Evolutionary conservation across 139 green algal species (phyloP).

Genomic region (Chlamydomonas applanata): DNA sequence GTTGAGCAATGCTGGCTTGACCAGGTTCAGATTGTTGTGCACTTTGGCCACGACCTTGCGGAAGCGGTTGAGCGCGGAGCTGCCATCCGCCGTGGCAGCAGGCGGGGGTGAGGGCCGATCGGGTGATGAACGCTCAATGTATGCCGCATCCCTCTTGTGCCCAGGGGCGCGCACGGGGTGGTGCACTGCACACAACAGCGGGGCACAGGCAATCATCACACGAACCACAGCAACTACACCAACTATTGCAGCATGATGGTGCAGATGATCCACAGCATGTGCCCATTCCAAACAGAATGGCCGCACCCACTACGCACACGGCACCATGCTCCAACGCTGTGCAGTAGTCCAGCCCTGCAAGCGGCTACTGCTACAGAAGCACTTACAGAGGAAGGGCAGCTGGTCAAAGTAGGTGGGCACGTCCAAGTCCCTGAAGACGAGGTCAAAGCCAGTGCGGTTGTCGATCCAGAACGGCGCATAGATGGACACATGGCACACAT

Average conservation of each 20-base stretch:
- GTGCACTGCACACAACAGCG: slow-evolving; percentile 25
- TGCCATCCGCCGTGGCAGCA: not conserved
- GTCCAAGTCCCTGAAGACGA: slow-evolving; percentile 71
- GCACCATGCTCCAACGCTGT: no score
- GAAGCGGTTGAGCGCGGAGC: not conserved
- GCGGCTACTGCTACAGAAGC: no score
- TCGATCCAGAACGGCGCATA: slow-evolving; percentile 77
- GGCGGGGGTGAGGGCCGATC: not conserved
- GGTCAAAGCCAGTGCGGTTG: slow-evolving; percentile 77
- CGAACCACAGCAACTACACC: no score
- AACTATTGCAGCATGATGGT: no score
- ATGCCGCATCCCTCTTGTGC: slow-evolving; percentile 5
- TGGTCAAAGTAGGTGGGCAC: slow-evolving; percentile 23
- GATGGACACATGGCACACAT: slow-evolving; percentile 51
- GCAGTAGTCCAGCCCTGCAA: no score
- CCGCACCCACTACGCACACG: no score
- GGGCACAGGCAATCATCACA: no score
- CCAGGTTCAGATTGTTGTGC: not conserved
- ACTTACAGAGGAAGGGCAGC: slow-evolving; percentile 32
- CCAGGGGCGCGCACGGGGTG: slow-evolving; percentile 22
- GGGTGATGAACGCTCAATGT: not conserved
- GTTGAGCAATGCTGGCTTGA: slow-evolving; percentile 66
- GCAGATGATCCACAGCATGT: no score
- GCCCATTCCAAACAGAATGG: not conserved
- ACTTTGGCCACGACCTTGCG: not conserved